phyloP scores from a whole-genome alignment of 805 yeast genomes.

The baker's yeast (Saccharomyces cerevisiae) region DNA sequence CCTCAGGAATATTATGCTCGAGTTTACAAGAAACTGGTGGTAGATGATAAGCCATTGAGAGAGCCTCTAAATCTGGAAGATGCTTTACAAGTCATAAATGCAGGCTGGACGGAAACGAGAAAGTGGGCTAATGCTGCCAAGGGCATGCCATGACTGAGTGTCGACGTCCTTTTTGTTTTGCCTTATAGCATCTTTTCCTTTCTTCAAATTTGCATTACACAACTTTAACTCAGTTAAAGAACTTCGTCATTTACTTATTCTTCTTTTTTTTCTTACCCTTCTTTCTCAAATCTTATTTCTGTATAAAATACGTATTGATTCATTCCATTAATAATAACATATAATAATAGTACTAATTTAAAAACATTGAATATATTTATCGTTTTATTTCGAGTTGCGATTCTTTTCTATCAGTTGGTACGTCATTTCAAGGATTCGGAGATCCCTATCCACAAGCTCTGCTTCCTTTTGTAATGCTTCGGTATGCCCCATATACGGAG shows the following conservation, averaged over 20 bases:
- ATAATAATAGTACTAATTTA: slow-evolving; percentile 1
- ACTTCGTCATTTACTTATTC: not conserved
- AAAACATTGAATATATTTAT: not conserved
- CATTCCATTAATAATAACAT: slow-evolving; percentile 1
- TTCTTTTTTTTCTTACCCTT: not conserved
- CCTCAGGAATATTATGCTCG: slow-evolving; percentile 47
- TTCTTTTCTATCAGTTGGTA: slow-evolving; percentile 31
- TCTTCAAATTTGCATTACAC: not conserved
- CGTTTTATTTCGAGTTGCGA: not conserved
- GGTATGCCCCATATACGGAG: slow-evolving; percentile 12
- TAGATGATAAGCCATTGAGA: slow-evolving; percentile 59
- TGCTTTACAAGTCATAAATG: slow-evolving; percentile 59
- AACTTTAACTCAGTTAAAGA: not conserved
- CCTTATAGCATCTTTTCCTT: not conserved
- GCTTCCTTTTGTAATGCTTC: slow-evolving; percentile 47
- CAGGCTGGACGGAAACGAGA: slow-evolving; percentile 78
- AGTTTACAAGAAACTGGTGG: slow-evolving; percentile 62
- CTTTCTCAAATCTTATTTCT: not conserved
- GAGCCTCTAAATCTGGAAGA: slow-evolving; percentile 68
- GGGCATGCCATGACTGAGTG: slow-evolving; percentile 19
- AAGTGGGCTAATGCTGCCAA: slow-evolving; percentile 55
- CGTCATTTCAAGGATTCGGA: slow-evolving; percentile 62
- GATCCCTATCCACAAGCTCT: slow-evolving; percentile 62
- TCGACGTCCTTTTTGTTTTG: not conserved
- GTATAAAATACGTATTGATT: not conserved